Percentiles rank a stretch among this genome's conserved stretches.
Conservation (phyloP, 441 rosid species). For the Populus hybrid region DNA sequence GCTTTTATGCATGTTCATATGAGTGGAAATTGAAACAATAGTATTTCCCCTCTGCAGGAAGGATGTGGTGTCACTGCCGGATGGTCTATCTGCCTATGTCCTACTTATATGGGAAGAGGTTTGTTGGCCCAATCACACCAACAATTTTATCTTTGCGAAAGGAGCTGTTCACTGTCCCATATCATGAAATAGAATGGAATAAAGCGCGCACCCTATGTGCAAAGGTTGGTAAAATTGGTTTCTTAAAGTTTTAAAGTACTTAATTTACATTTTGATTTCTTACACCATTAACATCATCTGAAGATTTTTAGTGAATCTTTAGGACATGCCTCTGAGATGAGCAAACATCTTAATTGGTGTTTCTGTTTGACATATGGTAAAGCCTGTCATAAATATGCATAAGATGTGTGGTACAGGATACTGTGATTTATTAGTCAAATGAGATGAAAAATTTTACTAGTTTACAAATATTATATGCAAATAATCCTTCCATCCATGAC, state of each 20-base stretch:
- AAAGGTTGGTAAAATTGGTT: slow-evolving; percentile 45
- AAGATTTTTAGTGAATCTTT: neutral
- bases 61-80: slow-evolving; percentile 76
- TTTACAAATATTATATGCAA: neutral
- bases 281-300: neutral
- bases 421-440: neutral
- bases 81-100: slow-evolving; percentile 79
- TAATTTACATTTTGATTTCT: neutral
- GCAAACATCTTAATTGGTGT: neutral
- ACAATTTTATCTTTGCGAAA: slow-evolving; percentile 50
- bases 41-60: slow-evolving; percentile 28
- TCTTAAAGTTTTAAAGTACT: neutral
- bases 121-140: slow-evolving; percentile 48
- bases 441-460: neutral
- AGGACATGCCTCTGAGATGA: neutral
- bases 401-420: neutral
- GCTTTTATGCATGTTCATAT: neutral
- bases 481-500: neutral
- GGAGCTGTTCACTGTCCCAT: slow-evolving; percentile 54
- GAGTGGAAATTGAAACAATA: neutral
- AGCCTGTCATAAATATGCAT: neutral
- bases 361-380: neutral
- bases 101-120: slow-evolving; percentile 60
- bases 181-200: slow-evolving; percentile 63
- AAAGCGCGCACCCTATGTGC: slow-evolving; percentile 51